These are phyloP conservation scores for Pouteria glomerata DNA, from an alignment of 148 eudicot genomes.

Conservation along the genomic window DNA sequence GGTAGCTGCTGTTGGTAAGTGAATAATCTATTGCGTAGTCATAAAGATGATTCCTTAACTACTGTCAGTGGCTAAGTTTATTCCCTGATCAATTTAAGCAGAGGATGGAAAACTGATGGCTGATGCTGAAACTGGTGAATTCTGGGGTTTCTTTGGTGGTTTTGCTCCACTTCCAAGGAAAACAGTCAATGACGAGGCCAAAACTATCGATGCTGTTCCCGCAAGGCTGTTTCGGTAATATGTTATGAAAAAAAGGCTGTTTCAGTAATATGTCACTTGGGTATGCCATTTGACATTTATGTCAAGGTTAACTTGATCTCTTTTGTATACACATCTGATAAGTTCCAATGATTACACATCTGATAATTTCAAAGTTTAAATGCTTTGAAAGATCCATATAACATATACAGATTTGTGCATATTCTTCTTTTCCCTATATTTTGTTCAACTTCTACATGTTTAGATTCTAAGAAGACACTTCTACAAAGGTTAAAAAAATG, in stretches of 20 bases:
- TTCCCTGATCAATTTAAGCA: slow-evolving; percentile 19
- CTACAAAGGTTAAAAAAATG: too few species aligned
- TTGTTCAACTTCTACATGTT: background rate
- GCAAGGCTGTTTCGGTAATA: slow-evolving; percentile 72
- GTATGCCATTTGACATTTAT: background rate
- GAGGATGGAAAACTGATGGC: slow-evolving; percentile 98
- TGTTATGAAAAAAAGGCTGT: too few species aligned
- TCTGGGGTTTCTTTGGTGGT: slow-evolving; percentile 98
- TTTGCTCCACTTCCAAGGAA: slow-evolving; percentile 98
- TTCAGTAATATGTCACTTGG: slow-evolving; percentile 35
- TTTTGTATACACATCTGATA: too few species aligned
- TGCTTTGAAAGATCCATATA: background rate
- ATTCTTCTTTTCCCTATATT: background rate
- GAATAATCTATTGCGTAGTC: background rate
- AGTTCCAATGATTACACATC: too few species aligned
- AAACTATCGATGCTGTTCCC: slow-evolving; percentile 35
- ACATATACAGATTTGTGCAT: background rate
- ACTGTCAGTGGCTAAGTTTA: background rate
- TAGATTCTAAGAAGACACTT: background rate
- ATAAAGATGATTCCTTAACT: background rate
- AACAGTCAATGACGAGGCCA: slow-evolving; percentile 48
- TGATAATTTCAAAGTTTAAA: background rate
- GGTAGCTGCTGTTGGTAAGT: slow-evolving; percentile 83
- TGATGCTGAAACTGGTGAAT: slow-evolving; percentile 95
- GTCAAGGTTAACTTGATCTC: background rate